phyloP scores from a whole-genome alignment of 768 basidiomycete genomes.

The Trametes cinnabarina region DNA sequence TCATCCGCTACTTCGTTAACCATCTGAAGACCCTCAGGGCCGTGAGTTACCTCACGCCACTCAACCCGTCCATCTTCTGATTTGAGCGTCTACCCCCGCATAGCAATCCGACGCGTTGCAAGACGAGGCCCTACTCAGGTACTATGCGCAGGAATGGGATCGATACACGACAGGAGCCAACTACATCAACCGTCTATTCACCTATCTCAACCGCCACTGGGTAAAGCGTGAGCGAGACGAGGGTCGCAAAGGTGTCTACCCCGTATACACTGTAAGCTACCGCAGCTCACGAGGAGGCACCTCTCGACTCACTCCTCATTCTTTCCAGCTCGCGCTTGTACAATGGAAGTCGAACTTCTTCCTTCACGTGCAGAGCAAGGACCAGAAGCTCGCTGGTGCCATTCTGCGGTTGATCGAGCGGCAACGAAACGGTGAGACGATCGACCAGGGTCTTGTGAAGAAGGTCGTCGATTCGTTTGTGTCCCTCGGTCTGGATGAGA shows the following conservation, averaged over 20 bases:
- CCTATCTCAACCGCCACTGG: slow-evolving; percentile 99
- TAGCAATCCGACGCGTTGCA: slow-evolving; percentile 78
- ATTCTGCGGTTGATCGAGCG: slow-evolving; percentile 87
- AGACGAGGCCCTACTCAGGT: slow-evolving; percentile 85
- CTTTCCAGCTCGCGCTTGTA: slow-evolving; percentile 77
- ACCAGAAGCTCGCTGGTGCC: slow-evolving; percentile 81
- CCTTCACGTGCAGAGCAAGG: slow-evolving; percentile 77
- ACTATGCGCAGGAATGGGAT: slow-evolving; percentile 93
- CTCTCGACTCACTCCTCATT: neutral
- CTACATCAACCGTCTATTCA: slow-evolving; percentile 96
- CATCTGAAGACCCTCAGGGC: slow-evolving; percentile 71
- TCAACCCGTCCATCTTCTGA: neutral
- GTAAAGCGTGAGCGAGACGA: slow-evolving; percentile 98
- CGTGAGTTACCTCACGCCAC: slow-evolving; percentile 45
- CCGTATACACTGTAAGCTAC: slow-evolving; percentile 84
- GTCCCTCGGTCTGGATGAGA: slow-evolving; percentile 90
- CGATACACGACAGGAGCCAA: slow-evolving; percentile 96
- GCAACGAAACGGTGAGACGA: slow-evolving; percentile 90
- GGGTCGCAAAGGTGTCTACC: slow-evolving; percentile 91
- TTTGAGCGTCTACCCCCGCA: slow-evolving; percentile 1
- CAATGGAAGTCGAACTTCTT: slow-evolving; percentile 96
- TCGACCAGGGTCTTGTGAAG: slow-evolving; percentile 91
- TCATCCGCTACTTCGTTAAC: slow-evolving; percentile 84
- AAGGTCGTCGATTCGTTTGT: slow-evolving; percentile 95
- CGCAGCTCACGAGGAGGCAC: neutral